These are phyloP conservation scores for Arachnopeziza araneosa DNA, from an alignment of 2,329 filamentous ascomycete species.

Conservation along the genomic window DNA sequence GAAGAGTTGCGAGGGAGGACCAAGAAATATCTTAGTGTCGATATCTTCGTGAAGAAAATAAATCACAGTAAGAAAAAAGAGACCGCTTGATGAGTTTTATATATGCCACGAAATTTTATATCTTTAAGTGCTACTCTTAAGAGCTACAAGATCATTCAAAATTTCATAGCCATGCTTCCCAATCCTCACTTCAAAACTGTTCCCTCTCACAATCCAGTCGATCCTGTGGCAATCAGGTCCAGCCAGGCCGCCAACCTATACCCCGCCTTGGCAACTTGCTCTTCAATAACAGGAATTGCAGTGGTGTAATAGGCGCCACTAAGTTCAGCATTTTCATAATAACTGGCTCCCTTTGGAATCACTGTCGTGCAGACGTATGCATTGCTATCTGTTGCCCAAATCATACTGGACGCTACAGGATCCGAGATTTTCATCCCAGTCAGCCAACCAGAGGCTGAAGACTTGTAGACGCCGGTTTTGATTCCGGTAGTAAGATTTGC, in stretches of 20 bases:
- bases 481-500: conserved; percentile 51
- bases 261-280: conserved; percentile 62
- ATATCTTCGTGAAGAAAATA: too few relatives aligned
- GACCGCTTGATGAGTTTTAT: too few relatives aligned
- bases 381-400: conserved; percentile 62
- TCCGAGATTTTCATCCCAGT: conserved; percentile 14
- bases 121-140: too few relatives aligned
- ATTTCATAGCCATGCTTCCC: too few relatives aligned
- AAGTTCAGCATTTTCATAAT: conserved; percentile 52
- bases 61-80: too few relatives aligned
- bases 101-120: too few relatives aligned
- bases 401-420: conserved; percentile 37
- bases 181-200: background rate
- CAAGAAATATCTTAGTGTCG: too few relatives aligned
- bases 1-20: too few relatives aligned
- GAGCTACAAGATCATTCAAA: too few relatives aligned
- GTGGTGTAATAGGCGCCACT: conserved; percentile 56
- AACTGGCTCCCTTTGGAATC: conserved; percentile 53
- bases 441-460: conserved; percentile 16
- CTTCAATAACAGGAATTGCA: conserved; percentile 56
- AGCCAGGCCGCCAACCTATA: conserved; percentile 65
- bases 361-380: conserved; percentile 55
- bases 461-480: conserved; percentile 25
- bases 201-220: background rate
- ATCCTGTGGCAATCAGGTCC: conserved; percentile 47